Evolutionary conservation across 345 rosid species (phyloP), one percentile per base, ranked within the genome.

Genomic region (Arabis alpina): DNA sequence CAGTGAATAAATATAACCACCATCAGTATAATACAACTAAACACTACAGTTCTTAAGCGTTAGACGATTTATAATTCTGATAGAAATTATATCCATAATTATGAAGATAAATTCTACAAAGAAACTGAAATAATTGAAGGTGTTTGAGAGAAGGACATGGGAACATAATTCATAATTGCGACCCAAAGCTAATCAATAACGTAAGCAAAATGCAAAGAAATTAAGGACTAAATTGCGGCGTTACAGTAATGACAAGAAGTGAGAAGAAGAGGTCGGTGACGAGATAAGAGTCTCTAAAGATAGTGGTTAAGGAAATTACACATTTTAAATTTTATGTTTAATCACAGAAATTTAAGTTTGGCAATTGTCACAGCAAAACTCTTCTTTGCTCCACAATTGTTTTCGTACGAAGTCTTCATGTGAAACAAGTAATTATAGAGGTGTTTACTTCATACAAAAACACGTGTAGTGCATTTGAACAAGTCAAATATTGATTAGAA

Each of bases 111-210:
- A 19, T 19, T 19, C 23, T 19, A 19, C 23, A 19, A 19, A 19
- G n/a, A 19, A 19, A 19, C 23, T 19, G 23, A 19, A 53, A 37
- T 64, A 14, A 54, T 10, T 54, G 41, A 13, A 23, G 40, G 45
- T 72, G 55, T 13, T 47, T 48, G 64, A 56, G 44, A 16, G 14
- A 43, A 64, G 40, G 43, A 49, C 44, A 16, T 57, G 14, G 37
- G 32, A 8, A 41, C 57, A 73, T 49, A 73, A 58, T 65, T 51
- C 57, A 73, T 49, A 73, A 58, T 65, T 51, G 66, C 7, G 72
- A 49, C 36, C 66, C 49, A 51, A 65, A 45, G 53, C 50, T 59
- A 72, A 72, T 53, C 55, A 72, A 72, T 58, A 66, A 52, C 61
- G 68, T 59, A 60, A 66, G 42, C 54, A 67, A 60, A 52, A 59